Base-by-base conservation (phyloP, 116 monocot species). In the Cymodocea nodosa region DNA sequence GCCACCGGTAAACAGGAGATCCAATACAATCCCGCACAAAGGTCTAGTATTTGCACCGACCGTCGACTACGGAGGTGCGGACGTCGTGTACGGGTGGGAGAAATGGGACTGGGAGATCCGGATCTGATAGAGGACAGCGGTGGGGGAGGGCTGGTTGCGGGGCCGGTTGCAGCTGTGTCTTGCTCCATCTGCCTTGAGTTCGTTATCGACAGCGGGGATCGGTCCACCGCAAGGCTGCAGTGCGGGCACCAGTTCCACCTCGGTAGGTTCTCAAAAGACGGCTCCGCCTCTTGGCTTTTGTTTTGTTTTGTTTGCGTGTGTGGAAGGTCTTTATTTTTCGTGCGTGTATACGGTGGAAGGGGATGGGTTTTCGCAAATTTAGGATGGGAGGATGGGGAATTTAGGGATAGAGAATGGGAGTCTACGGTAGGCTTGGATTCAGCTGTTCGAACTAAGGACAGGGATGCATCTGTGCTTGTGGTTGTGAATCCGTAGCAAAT, bases 231-330 rank as follows among this genome's bases (percentile, higher is more conserved):
- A 15, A 71, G 50, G 74, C 76, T 88, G 12, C 76, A 69, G 56
- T 88, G 88, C 57, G 88, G 88, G 3, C 88, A 88, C 59, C 77
- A 84, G 67, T 88, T 88, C 64, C 88, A 88, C 51, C 77, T 88
- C 19, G 88, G 88, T 88, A 10, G n/a, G 77, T 44, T 15, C 18
- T 1, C 34, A 13, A 50, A 68, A 22, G 18, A 35, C 15, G 10
- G 17, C 23, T 15, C 22, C 0, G 5, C 58, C 44, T 68, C 20
- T 56, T 56, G 15, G 7, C 30, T 18, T 63, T 18, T 3, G 34
- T 59, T 19, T 19, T 19, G 0, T 19, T 25, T 59, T 25, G 23
- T 59, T 13, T 6, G 5, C 12, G 25, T 25, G 25, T 44, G 44
- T 44, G 44, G 44, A 11, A 44, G 34, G 0, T 60, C 23, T 60